Evolutionary conservation across 2,329 filamentous ascomycete genomes (phyloP), one percentile per base, ranked within the genome.

Genomic region (Nemania serpens): DNA sequence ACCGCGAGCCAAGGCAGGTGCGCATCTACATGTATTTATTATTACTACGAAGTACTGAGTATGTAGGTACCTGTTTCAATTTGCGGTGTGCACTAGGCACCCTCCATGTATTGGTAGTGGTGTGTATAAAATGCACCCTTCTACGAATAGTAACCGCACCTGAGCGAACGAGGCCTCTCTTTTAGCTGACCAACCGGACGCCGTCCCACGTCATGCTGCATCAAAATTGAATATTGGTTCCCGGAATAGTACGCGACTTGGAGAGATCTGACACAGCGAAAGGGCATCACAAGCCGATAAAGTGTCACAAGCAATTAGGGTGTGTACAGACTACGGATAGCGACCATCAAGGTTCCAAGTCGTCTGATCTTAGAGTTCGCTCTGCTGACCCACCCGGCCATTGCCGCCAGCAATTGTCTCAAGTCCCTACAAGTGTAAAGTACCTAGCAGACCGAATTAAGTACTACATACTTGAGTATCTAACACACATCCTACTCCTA

Each of bases 301-400:
- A 25, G 51, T 55, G 55, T 58, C 55, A 58, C 29, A 50, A 53
- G 43, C 45, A n/a, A 37, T 18, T 13, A n/a, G 9, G 15, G 4
- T 10, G 11, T 39, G 36, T 39, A 29, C 7, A 3, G 3, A 29
- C 4, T 29, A 7, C 25, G 25, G 25, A 7, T 29, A 29, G 7
- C 25, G 25, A 7, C 25, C 25, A 29, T 29, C 25, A 29, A 29
- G 25, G 39, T 41, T 13, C 18, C 22, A 54, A 49, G 55, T 62
- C 60, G 48, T 52, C 56, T 62, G 60, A 62, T 52, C 41, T 20
- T 22, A 51, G 36, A 29, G 34, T 45, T 34, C 18, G 25, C 18
- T 48, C 59, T 25, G 59, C 55, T 61, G 59, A 61, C 55, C 59
- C 55, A 58, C 59, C 47, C 12, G 22, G 17, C 25, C 39, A 29